Evolutionary conservation across 768 basidiomycete genomes (phyloP).

Genomic region (Russula ochroleuca): DNA sequence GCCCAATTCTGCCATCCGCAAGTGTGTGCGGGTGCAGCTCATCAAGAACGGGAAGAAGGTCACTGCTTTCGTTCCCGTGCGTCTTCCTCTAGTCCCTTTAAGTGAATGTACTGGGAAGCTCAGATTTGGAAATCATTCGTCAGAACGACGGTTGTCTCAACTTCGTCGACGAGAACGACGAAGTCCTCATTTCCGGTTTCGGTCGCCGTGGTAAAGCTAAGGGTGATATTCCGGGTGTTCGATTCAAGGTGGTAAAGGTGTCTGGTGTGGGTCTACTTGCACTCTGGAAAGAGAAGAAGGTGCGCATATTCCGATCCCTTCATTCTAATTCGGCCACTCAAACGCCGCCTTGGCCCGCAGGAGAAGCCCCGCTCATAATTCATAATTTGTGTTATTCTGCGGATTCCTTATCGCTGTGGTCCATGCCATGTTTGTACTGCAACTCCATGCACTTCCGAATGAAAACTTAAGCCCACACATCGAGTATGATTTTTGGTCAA

Average conservation of each 20-base stretch:
- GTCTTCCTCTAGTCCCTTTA: slow-evolving; percentile 33
- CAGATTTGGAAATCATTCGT: background rate
- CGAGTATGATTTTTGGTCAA: background rate
- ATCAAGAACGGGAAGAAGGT: slow-evolving; percentile 99
- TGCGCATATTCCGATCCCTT: slow-evolving; percentile 35
- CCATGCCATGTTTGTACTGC: slow-evolving; percentile 26
- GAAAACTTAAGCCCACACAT: slow-evolving; percentile 13
- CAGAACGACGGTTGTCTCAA: slow-evolving; percentile 97
- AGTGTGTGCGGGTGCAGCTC: slow-evolving; percentile 99
- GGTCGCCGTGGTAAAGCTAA: slow-evolving; percentile 99
- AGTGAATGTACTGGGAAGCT: background rate
- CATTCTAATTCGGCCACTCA: slow-evolving; percentile 4
- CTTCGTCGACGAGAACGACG: slow-evolving; percentile 99
- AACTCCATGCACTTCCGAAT: slow-evolving; percentile 21
- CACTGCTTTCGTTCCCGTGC: slow-evolving; percentile 96
- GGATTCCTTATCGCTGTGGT: slow-evolving; percentile 6
- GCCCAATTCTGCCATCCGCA: slow-evolving; percentile 99
- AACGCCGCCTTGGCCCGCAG: slow-evolving; percentile 25
- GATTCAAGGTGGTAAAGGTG: slow-evolving; percentile 99
- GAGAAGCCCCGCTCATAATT: slow-evolving; percentile 41
- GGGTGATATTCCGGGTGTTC: slow-evolving; percentile 99
- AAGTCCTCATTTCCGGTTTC: slow-evolving; percentile 99
- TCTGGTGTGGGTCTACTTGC: slow-evolving; percentile 98
- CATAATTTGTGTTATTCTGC: background rate
- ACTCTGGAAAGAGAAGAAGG: slow-evolving; percentile 99